These are phyloP conservation scores for Apiospora kogelbergensis DNA, from an alignment of 2,329 filamentous ascomycete species.

Conservation along the genomic window DNA sequence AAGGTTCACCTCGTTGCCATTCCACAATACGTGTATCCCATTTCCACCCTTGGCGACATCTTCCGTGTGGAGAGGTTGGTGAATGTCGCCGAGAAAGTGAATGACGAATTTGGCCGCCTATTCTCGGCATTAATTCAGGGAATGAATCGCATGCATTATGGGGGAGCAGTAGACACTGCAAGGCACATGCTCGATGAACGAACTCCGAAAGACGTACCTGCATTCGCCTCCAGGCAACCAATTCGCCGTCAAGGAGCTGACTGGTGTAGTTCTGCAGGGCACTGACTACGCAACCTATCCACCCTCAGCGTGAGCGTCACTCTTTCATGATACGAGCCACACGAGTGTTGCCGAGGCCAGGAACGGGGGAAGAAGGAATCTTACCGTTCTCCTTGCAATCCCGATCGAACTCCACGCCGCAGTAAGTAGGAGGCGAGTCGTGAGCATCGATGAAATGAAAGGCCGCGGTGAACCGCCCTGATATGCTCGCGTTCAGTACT, in stretches of 20 bases:
- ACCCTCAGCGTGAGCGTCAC: background rate
- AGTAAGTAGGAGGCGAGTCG: slow-evolving; percentile 58
- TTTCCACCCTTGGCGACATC: slow-evolving; percentile 65
- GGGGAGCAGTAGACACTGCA: no score
- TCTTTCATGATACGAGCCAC: background rate
- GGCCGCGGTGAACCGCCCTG: slow-evolving; percentile 54
- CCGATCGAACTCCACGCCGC: slow-evolving; percentile 58
- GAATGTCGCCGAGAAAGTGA: slow-evolving; percentile 70
- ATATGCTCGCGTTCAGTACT: background rate
- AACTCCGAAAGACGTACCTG: no score
- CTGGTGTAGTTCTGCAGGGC: slow-evolving; percentile 62
- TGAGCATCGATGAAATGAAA: slow-evolving; percentile 72
- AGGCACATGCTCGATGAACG: no score
- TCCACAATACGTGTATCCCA: slow-evolving; percentile 63
- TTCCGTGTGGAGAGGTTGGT: slow-evolving; percentile 60
- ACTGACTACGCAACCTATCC: slow-evolving; percentile 55
- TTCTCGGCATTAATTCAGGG: no score
- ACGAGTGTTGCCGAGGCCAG: no score
- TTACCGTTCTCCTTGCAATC: slow-evolving; percentile 54
- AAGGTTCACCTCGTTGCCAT: slow-evolving; percentile 59
- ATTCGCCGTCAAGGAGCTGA: slow-evolving; percentile 46
- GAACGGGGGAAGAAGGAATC: no score
- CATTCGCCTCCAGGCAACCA: slow-evolving; percentile 45
- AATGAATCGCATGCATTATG: no score
- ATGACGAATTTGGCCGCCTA: slow-evolving; percentile 66